phyloP scores from a whole-genome alignment of 1,139 yeast genomes.

The Yamadazyma epiphylla region DNA sequence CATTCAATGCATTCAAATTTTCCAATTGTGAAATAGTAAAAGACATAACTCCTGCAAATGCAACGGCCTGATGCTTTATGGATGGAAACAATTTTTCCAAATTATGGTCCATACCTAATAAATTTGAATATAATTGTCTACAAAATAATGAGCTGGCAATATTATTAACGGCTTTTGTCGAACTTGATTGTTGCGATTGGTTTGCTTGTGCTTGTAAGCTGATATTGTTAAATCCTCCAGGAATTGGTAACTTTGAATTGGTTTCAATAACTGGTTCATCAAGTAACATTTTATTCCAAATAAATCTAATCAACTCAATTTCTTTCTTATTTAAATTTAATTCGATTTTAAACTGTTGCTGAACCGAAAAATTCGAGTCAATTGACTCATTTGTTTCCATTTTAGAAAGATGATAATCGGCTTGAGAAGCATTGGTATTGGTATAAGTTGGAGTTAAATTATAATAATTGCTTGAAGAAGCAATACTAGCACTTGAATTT shows the following conservation, averaged over 20 bases:
- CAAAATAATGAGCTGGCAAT: conserved; percentile 52
- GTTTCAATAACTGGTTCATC: conserved; percentile 28
- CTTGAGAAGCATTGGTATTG: conserved; percentile 3
- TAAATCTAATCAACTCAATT: conserved; percentile 38
- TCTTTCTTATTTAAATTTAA: conserved; percentile 29
- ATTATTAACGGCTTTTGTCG: conserved; percentile 8
- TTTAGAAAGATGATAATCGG: conserved; percentile 32
- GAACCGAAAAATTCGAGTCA: conserved; percentile 18
- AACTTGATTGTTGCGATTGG: not conserved
- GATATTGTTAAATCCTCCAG: conserved; percentile 24
- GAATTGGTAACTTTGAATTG: conserved; percentile 19
- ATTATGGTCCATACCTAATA: conserved; percentile 49
- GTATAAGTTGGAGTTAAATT: conserved; percentile 12
- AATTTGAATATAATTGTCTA: conserved; percentile 59
- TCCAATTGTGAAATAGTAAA: conserved; percentile 50
- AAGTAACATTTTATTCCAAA: conserved; percentile 43
- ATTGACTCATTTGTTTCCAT: conserved; percentile 49
- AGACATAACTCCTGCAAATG: conserved; percentile 79
- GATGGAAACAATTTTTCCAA: conserved; percentile 60
- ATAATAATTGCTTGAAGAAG: conserved; percentile 6
- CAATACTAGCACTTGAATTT: not conserved
- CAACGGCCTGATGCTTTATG: conserved; percentile 66
- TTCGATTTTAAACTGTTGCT: conserved; percentile 18
- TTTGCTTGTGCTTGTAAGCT: not conserved
- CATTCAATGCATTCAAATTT: conserved; percentile 45